phyloP scores from a whole-genome alignment of 2,329 filamentous ascomycete species.

The Pseudogymnoascus sp. region DNA sequence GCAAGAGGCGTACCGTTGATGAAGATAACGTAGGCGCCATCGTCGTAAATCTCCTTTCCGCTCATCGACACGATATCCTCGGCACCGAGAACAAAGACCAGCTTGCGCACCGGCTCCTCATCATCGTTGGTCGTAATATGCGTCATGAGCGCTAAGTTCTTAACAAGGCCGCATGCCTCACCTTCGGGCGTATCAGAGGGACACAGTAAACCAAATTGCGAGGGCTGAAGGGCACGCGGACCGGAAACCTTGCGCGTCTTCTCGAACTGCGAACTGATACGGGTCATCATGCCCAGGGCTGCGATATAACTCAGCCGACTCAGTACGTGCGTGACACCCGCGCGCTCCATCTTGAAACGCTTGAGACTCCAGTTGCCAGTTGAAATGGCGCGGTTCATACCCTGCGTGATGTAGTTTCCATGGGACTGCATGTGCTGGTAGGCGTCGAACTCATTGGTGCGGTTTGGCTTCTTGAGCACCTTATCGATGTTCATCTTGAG shows the following conservation, averaged over 20 bases:
- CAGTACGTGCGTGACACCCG: constrained; percentile 91
- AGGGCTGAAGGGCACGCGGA: constrained; percentile 89
- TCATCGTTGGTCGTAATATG: constrained; percentile 97
- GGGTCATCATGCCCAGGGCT: constrained; percentile 98
- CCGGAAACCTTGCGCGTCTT: constrained; percentile 96
- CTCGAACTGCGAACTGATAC: constrained; percentile 96
- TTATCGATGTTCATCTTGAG: constrained; percentile 94
- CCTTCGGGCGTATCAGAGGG: constrained; percentile 96
- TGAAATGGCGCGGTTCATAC: constrained; percentile 91
- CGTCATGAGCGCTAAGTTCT: constrained; percentile 97
- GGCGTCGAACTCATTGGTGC: constrained; percentile 81
- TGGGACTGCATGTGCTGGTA: constrained; percentile 75
- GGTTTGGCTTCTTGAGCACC: constrained; percentile 84
- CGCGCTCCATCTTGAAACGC: constrained; percentile 97
- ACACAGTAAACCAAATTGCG: constrained; percentile 97
- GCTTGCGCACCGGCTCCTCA: constrained; percentile 77
- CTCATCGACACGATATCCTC: constrained; percentile 72
- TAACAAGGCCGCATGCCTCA: constrained; percentile 94
- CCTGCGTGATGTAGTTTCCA: constrained; percentile 78
- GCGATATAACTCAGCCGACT: constrained; percentile 94
- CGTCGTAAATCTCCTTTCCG: constrained; percentile 77
- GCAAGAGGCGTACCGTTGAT: constrained; percentile 94
- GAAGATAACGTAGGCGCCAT: constrained; percentile 81
- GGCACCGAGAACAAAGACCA: constrained; percentile 78
- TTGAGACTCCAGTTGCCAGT: constrained; percentile 98